Base-by-base conservation (phyloP, 768 basidiomycete genomes). In the Lactarius trivialis region DNA sequence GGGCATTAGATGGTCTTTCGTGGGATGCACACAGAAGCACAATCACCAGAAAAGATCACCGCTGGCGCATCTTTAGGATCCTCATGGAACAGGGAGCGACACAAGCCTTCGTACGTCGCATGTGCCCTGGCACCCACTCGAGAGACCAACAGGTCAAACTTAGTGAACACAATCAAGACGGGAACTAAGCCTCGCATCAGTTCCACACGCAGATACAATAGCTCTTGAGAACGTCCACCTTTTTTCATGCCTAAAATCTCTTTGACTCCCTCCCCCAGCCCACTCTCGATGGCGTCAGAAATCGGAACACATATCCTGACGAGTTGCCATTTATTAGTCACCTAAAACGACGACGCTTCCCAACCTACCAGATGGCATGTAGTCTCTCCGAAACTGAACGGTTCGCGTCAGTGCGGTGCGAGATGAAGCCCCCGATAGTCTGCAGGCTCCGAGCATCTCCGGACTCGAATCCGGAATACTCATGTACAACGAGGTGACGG, bases 281-380 rank as follows among this genome's bases (percentile, higher is more conserved):
- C 24, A 21, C 45, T 28, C 14, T 24, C 28, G 19, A 49, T 37
- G 14, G 28, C 33, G 30, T 63, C 56, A 7, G 26, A 54, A 17
- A 37, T n/a, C 2, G 61, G 32, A 8, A 58, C 17, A 34, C 61
- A 63, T 39, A 63, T 39, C 61, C 61, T 63, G n/a, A 19, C 0
- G 2, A 45, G 21, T 54, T 17, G 30, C 21, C 17, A n/a, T 30
- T 39, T 6, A 33, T 63, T 21, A 62, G 56, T 7, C 28, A 33
- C 32, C 15, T 24, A n/a, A 28, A 26, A 17, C 7, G 28, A 19
- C 7, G 7, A 51, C 8, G 15, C 3, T 9, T 17, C 4, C 34
- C 21, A 45, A 24, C 21, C 15, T 54, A 63, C 61, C 56, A 63
- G 21, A 63, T 63, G 9, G 56, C 61, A 7, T 63, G 61, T 7